These are phyloP conservation scores for Chamaecrista fasciculata DNA, from an alignment of 306 rosid genomes.

Conservation along the genomic window DNA sequence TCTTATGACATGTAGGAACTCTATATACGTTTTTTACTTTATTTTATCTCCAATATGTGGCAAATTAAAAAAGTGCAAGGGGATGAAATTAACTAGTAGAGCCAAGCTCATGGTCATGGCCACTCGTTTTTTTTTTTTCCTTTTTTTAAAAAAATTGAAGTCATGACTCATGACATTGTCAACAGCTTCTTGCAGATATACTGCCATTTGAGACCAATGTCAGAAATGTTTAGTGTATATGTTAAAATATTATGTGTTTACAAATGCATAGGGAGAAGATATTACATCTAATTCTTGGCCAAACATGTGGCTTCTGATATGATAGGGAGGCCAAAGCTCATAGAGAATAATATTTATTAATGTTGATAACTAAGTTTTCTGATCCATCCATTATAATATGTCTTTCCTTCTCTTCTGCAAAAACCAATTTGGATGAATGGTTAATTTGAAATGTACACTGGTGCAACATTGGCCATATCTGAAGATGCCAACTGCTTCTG, in stretches of 20 bases:
- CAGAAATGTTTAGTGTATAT: neutral
- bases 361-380: neutral
- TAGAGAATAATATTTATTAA: neutral
- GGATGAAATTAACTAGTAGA: neutral
- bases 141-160: no score
- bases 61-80: neutral
- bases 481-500: constrained; percentile 30
- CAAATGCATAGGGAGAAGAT: neutral
- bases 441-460: neutral
- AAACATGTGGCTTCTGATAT: neutral
- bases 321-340: neutral
- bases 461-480: constrained; percentile 30
- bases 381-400: neutral
- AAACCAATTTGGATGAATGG: neutral
- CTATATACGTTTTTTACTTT: no score
- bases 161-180: no score
- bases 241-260: neutral
- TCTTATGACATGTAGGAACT: no score
- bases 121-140: neutral
- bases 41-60: neutral
- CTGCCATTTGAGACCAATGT: neutral
- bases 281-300: neutral
- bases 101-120: neutral
- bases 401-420: neutral
- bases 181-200: neutral